Base-by-base conservation (phyloP, 2,329 filamentous ascomycete species). In the Hypoxylon sp. region DNA sequence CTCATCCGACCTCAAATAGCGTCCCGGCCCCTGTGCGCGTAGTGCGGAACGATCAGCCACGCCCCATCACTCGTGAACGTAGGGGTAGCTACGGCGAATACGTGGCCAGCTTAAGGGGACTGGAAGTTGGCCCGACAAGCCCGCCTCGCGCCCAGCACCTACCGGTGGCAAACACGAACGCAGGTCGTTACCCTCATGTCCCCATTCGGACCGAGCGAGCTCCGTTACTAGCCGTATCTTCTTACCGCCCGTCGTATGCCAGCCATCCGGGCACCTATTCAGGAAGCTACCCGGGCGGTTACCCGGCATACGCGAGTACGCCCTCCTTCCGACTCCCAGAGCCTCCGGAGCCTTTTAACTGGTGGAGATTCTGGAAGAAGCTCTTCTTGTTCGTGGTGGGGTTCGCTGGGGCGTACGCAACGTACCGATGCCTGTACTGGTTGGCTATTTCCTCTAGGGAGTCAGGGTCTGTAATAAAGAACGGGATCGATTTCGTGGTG, bases 51-150 rank as follows among this genome's bases (percentile, higher is more conserved):
- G 26, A 22, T 8, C 48, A 42, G 11, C 6, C 33, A 5, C 14
- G 30, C 3, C 56, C 52, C 22, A 44, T 61, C 11, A 24, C 48
- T 14, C 52, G 46, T 16, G 63, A 61, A 11, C 64, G 60, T 12
- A 53, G 67, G 7, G 61, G 52, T 14, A 64, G 59, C 49, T 68
- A 70, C 16, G n/a, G 51, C 61, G 64, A 65, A 33, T 65, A 51
- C 16, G 59, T 70, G 11, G 61, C 55, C 2, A 42, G 20, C 2
- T 59, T 52, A 6, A 49, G 64, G 26, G 46, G 64, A 2, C 38
- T 68, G 6, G 65, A 67, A 18, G 46, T 46, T 11, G 62, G 56
- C 11, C 6, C 54, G 5, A 28, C 42, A 8, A 60, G 53, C 42
- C 59, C 62, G 2, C 50, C 62, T 28, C 58, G 57, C 16, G 14